A percentile compares a stretch with the other conserved stretches of the same genome.
Evolutionary conservation across 176 grass and related monocot genomes (phyloP).

Genomic region (Urochloa ruziziensis): DNA sequence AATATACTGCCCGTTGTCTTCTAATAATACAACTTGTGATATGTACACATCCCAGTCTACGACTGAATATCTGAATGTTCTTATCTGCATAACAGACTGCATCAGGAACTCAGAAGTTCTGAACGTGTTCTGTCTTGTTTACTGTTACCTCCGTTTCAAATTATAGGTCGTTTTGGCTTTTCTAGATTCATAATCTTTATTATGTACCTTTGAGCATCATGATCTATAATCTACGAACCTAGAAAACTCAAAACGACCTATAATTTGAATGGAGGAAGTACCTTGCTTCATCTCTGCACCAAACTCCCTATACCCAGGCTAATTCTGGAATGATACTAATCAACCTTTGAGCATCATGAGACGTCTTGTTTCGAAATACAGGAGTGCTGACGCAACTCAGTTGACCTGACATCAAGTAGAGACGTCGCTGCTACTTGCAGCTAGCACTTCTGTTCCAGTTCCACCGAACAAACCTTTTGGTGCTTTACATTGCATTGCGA

Average conservation of each 20-base stretch:
- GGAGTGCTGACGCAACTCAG: background rate
- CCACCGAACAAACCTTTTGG: conserved; percentile 13
- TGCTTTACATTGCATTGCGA: background rate
- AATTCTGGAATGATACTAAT: background rate
- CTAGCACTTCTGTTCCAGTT: background rate
- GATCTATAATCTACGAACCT: no score
- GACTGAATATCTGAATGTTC: background rate
- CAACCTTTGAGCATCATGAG: background rate
- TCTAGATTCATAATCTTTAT: no score
- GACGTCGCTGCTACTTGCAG: background rate
- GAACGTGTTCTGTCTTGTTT: background rate
- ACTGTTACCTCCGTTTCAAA: no score
- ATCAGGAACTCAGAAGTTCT: background rate
- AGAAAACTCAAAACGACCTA: no score
- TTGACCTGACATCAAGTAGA: background rate
- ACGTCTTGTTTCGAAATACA: background rate
- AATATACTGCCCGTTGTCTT: background rate
- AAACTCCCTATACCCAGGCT: background rate
- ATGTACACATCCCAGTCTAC: background rate
- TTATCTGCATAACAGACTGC: background rate
- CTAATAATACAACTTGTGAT: background rate
- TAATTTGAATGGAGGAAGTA: no score
- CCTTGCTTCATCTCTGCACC: background rate
- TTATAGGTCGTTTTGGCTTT: no score
- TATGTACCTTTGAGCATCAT: no score